A percentile compares a stretch with the other conserved stretches of the same genome.
These are phyloP conservation scores for Cutaneotrichosporon curvatum DNA, from an alignment of 1,284 basidiomycete species.

Conservation along the genomic window DNA sequence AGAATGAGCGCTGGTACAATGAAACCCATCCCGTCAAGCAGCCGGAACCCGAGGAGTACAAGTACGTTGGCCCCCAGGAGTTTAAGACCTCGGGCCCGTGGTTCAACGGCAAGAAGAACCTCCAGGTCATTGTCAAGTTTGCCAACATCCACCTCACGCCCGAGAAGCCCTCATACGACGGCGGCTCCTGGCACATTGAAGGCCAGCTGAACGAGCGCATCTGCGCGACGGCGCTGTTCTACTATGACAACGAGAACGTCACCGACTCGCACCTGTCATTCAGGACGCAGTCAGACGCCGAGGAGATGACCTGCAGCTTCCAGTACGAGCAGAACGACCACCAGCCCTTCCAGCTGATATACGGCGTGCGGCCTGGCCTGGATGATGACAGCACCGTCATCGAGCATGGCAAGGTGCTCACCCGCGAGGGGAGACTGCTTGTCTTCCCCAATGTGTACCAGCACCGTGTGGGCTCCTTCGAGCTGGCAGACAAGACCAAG, in stretches of 20 bases:
- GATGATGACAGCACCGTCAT: not conserved
- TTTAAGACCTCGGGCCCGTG: not conserved
- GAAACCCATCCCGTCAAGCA: constrained; percentile 7
- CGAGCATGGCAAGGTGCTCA: not conserved
- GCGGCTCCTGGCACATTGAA: constrained; percentile 13
- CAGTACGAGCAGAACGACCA: constrained; percentile 6
- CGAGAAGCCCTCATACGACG: constrained; percentile 10
- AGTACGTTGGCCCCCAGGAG: constrained; percentile 3
- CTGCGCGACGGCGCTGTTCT: constrained; percentile 11
- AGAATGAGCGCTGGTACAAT: constrained; percentile 5
- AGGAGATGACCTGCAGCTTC: not conserved
- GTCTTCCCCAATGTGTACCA: constrained; percentile 14
- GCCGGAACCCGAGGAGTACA: constrained; percentile 10
- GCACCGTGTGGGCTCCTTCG: constrained; percentile 9
- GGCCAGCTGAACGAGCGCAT: constrained; percentile 14
- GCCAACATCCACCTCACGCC: constrained; percentile 16
- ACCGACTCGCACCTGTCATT: constrained; percentile 7
- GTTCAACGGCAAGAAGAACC: not conserved
- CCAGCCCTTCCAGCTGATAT: constrained; percentile 1
- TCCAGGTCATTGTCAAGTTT: constrained; percentile 15
- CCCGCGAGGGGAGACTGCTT: constrained; percentile 5
- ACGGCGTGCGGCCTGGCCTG: not conserved
- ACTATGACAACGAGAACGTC: constrained; percentile 15
- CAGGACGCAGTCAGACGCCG: constrained; percentile 1
- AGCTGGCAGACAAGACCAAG: constrained; percentile 9